Base-by-base conservation (phyloP, 2,329 filamentous ascomycete genomes). In the Pseudocercospora pini-densiflorae region DNA sequence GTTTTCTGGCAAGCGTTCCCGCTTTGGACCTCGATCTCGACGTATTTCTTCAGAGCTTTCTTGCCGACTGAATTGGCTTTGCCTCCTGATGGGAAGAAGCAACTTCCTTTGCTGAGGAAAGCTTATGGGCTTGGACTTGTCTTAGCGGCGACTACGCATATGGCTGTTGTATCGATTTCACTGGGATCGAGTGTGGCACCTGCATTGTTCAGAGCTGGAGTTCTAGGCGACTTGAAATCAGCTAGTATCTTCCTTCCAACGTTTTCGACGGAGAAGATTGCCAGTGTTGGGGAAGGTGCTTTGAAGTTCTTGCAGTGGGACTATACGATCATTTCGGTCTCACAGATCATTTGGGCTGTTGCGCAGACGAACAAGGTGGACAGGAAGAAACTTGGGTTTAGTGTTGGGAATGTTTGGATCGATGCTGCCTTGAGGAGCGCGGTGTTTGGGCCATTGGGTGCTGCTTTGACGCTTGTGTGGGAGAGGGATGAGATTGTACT, bases 301-400 rank as follows among this genome's bases (percentile, higher is more conserved):
- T 27, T 55, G 51, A 55, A 19, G 51, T 55, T 55, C 16, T 55
- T 55, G 51, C 51, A 55, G 24, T 55, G 51, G 51, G 51, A 55
- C 21, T 55, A 55, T 19, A 6, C 27, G 24, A 55, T 55, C 1
- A 55, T 55, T 19, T 55, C 51, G 10, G 12, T 31, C 4, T 21
- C 51, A 7, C 51, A 55, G 27, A 27, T 55, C 12, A 5, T 55
- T 0, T 55, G 51, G 51, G 51, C 51, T 29, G 51, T 33, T 21
- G 51, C 51, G 10, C 51, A 55, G 51, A 55, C 51, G 51, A 27
- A 27, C 12, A 55, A 55, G 16, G 51, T 55, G 9, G 47, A 51
- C 6, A 14, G 47, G 19, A 24, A 51, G 23, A 21, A 9, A 14
- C 47, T 51, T 10, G 47, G 47, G 1, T 51, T 23, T 14, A 51